Base-by-base conservation (phyloP, 371 early-diverging fungal species). In the Syncephalastrum sp. region DNA sequence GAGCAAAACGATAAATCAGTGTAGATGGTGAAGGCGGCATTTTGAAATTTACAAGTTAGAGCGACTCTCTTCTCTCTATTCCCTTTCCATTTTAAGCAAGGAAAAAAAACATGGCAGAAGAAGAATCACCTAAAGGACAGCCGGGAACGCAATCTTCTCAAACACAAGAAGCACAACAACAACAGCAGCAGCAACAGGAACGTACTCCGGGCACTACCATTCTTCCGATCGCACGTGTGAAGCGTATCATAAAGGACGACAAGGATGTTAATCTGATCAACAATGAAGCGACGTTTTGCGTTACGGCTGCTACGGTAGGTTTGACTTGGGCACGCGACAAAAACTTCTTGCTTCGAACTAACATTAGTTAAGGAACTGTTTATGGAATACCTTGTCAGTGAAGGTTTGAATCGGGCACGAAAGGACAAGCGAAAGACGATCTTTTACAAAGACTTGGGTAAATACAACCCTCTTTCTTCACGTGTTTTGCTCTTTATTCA, bases 161-260 rank as follows among this genome's bases (percentile, higher is more conserved):
- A 54, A 21, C 33, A 53, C 42, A 54, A 45, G 45, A 50, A 62
- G 7, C 55, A 54, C 48, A 50, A 59, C 25, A 50, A n/a, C 42
- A 23, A 10, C 25, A 50, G 19, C 42, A 23, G 10, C 38, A 25
- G 12, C 29, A 52, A 33, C 25, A 52, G 7, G 80, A 72, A 41
- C 62, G 74, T 42, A 48, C 54, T 2, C 70, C 85, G 16, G 90
- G 88, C n/a, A 68, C 75, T 2, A 82, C 84, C 1, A 71, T 73
- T 33, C 65, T 91, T 27, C 91, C 91, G 2, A 65, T 82, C 14
- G 87, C 93, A n/a, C 81, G 93, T 56, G 84, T 92, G 53, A 86
- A 89, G 52, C 82, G 90, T 38, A 87, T 93, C 58, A 89, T 93
- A 66, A 91, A 89, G 59, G 90, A 89, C 63, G 93, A 92, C 68